Conservation (phyloP, 2,329 filamentous ascomycete genomes). For the Fusarium sp. region DNA sequence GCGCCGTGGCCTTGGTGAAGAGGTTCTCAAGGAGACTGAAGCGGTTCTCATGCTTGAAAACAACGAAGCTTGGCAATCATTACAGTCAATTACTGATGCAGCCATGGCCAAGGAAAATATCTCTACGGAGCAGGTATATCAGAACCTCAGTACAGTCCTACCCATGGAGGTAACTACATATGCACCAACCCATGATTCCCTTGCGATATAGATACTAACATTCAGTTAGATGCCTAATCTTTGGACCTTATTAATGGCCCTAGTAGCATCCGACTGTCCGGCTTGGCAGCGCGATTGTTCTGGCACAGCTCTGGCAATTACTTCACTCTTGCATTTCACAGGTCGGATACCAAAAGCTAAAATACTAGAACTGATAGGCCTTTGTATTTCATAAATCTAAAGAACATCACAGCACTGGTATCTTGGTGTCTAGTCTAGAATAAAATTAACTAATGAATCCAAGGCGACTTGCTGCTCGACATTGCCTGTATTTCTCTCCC, state of each 20-base stretch:
- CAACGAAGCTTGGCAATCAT: background rate
- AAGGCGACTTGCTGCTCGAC: background rate
- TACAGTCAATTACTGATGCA: background rate
- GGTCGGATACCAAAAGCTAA: background rate
- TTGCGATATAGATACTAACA: background rate
- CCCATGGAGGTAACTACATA: background rate
- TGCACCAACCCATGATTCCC: rapidly evolving
- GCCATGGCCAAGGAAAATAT: background rate
- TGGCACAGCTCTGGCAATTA: background rate
- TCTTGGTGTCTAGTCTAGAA: background rate
- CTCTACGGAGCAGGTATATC: background rate
- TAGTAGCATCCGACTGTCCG: background rate
- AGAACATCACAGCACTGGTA: too few species aligned
- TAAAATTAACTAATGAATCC: background rate
- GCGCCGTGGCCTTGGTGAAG: background rate
- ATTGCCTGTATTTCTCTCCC: background rate
- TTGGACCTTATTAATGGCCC: background rate
- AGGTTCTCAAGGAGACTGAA: background rate
- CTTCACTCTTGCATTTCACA: background rate
- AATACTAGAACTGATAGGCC: background rate
- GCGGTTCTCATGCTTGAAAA: background rate
- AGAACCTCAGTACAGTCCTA: background rate
- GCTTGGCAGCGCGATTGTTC: background rate
- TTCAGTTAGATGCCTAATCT: background rate
- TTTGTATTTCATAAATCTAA: background rate